Evolutionary conservation across 176 grass and related monocot species (phyloP), one percentile per base, ranked within the genome.

Genomic region (Calamus simplicifolius): DNA sequence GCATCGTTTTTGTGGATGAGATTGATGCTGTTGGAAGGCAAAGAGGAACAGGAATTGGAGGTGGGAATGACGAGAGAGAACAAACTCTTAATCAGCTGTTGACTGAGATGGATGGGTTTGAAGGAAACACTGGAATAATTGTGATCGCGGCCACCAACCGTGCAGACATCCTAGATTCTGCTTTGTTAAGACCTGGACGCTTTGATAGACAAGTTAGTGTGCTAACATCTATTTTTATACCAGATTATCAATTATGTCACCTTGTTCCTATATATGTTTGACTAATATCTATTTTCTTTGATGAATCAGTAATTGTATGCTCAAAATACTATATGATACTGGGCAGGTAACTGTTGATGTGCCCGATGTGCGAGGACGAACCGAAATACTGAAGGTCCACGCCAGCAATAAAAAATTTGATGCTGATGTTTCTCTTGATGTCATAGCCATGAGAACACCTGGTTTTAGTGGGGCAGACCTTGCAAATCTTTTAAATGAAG

Each of bases 1-100:
- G 59, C 59, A 62, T 62, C 19, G 28, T 62, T 17, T 62, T 62
- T 48, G 59, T 62, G 16, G 59, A 62, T 62, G 59, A 62, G 29
- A 62, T 62, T 62, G 35, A 43, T 43, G 35, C 35, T 43, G 35
- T 43, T 43, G 35, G 35, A 43, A 43, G 35, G 35, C 35, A 43
- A 43, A 43, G 35, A 43, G 35, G 35, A 13, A 43, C 35, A 43
- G 35, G 35, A 43, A 43, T 43, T 43, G 35, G 35, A 43, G 35
- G 35, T 43, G 35, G 35, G 35, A 43, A 43, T 43, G 35, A 43
- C 13, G 35, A 43, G 35, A 43, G 35, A 43, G 35, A 55, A 12
- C 53, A 55, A 55, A 55, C 53, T 3, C 53, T 55, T 55, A 55
- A 55, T 21, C 53, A 55, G 18, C 18, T 55, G 18, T 55, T 55